Evolutionary conservation across 1,284 basidiomycete species (phyloP).

Genomic region (Ustilago nuda): DNA sequence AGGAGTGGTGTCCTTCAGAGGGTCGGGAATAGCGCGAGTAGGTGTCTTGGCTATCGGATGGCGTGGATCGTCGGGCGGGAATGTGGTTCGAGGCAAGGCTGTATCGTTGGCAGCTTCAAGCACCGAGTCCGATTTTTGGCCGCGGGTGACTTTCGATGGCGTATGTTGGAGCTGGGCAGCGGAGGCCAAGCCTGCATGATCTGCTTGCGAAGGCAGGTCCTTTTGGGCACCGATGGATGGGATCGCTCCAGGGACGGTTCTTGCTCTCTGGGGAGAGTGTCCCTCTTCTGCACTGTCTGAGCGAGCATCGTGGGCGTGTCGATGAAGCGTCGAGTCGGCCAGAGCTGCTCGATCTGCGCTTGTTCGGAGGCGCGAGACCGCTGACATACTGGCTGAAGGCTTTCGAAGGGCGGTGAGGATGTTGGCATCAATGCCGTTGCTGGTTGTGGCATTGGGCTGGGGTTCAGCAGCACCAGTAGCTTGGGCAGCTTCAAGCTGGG

Average conservation of each 20-base stretch:
- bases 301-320: neutral
- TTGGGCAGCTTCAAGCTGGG: neutral
- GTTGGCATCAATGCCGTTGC: constrained; percentile 26
- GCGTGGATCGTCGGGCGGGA: constrained; percentile 26
- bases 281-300: constrained; percentile 17
- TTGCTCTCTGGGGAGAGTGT: constrained; percentile 31
- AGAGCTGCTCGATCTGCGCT: constrained; percentile 7
- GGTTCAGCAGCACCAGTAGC: neutral
- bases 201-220: constrained; percentile 21
- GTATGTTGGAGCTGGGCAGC: constrained; percentile 4
- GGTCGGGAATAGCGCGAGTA: constrained; percentile 26
- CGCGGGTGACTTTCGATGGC: neutral
- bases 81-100: neutral
- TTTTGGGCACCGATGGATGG: constrained; percentile 12
- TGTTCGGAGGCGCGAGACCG: constrained; percentile 18
- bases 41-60: constrained; percentile 32
- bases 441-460: neutral
- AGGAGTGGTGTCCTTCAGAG: constrained; percentile 24
- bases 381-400: constrained; percentile 47
- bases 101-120: constrained; percentile 4
- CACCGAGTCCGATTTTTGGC: constrained; percentile 28
- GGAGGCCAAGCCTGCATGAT: constrained; percentile 10
- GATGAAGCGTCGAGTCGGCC: neutral
- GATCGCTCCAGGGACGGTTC: constrained; percentile 39
- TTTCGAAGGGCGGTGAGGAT: constrained; percentile 30